These are phyloP conservation scores for Fremontodendron californicum DNA, from an alignment of 345 rosid genomes.

Conservation along the genomic window DNA sequence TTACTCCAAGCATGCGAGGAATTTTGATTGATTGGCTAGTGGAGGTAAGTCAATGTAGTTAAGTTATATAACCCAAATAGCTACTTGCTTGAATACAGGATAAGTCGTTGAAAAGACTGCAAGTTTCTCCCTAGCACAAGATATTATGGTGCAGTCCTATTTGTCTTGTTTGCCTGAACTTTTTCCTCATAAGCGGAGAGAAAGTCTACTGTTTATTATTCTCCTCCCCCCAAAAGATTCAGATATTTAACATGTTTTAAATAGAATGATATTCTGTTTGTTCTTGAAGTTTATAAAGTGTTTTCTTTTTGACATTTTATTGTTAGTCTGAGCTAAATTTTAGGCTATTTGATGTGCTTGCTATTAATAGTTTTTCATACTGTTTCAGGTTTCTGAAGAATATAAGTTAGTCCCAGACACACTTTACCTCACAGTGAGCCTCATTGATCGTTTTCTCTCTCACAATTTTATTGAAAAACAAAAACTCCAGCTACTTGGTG, in stretches of 20 bases:
- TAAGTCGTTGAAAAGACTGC: not conserved
- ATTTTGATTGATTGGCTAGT: conserved; percentile 92
- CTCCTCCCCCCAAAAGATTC: not conserved
- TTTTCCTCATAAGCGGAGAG: not conserved
- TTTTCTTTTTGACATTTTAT: not conserved
- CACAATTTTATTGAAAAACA: conserved; percentile 62
- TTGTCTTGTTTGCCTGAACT: not conserved
- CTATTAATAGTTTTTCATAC: conserved; percentile 3
- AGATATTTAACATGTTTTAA: too few species aligned
- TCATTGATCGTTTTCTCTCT: conserved; percentile 85
- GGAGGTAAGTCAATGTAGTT: conserved; percentile 50
- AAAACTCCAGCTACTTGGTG: conserved; percentile 90
- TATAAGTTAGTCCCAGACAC: conserved; percentile 87
- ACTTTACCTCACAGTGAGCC: conserved; percentile 85
- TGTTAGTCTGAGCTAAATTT: not conserved
- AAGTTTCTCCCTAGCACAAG: not conserved
- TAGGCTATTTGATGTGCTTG: not conserved
- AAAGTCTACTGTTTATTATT: not conserved
- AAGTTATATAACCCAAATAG: not conserved
- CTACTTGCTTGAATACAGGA: not conserved
- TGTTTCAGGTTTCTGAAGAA: conserved; percentile 83
- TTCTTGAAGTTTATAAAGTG: not conserved
- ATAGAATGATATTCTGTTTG: conserved; percentile 1
- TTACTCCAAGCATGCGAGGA: conserved; percentile 70
- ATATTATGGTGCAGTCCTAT: not conserved